Base-by-base conservation (phyloP, 176 grass and related monocot species). In the Paspalum notatum region DNA sequence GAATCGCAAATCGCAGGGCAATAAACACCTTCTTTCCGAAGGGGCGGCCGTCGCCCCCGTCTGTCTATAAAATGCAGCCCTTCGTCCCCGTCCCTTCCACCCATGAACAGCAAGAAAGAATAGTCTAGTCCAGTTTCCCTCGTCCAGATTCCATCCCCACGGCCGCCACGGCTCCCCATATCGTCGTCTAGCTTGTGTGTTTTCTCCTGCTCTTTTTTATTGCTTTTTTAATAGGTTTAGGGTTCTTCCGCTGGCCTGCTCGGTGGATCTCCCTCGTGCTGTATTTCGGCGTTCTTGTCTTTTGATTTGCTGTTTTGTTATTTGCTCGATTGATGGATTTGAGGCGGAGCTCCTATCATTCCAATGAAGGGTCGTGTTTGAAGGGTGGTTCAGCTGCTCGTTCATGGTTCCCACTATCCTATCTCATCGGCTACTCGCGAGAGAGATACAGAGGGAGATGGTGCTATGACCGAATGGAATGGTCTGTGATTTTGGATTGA, bases 341-440 rank as follows among this genome's bases (percentile, higher is more conserved):
- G 86, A 84, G 68, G 89, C 66, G 63, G 89, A 97, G 94, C 86
- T 93, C 81, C 91, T 81, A 85, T 72, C 76, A 45, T 77, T 97
- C 91, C 91, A 93, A 91, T 87, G 70, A 84, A 91, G 44, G 94
- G 80, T 87, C 78, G 44, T 3, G 46, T 26, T 15, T 13, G 62
- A 49, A 78, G 74, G 78, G 81, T 47, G 56, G 49, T 84, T 57
- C 85, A 81, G 84, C 94, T 93, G 91, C 89, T 91, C 39, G 85
- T 83, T 91, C 89, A 93, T 97, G 94, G 91, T 87, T 91, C 69
- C 94, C 94, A 93, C 91, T 89, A 39, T 77, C 78, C 84, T 89
- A 90, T 89, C 94, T 85, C 91, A 81, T 83, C 0, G 5, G 7
- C 41, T 16, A n/a, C n/a, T n/a, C n/a, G n/a, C 5, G 16, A 21